Evolutionary conservation across 345 rosid species (phyloP), one percentile per base, ranked within the genome.

Genomic region (Linum tenue): DNA sequence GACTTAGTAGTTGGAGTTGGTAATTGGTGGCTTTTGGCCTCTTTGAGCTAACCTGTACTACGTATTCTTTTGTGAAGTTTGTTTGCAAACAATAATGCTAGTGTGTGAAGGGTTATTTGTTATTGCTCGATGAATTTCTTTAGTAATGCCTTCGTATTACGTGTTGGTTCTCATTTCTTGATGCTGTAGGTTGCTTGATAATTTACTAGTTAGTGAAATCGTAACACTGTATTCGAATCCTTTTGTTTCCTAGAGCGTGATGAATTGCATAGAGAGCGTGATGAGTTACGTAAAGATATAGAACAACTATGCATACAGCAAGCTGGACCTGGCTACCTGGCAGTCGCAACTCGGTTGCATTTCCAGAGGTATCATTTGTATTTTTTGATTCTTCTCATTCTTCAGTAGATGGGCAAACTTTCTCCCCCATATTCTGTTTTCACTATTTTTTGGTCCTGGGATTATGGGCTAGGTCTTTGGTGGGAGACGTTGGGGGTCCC

Each of bases 281-380:
- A 76, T 64, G 97, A 88, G 56, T 77, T 95, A 55, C 90, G 74
- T 64, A 95, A 91, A 82, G 99, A 95, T 76, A 91, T 94, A 39
- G 99, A 94, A 67, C 99, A 89, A 70, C 58, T 95, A 70, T 95
- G 99, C 59, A 86, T 91, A 83, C 99, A 95, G 80, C 96, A 91
- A 85, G 96, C 84, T 35, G 99, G 99, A 64, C 89, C 99, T 64
- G 76, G 95, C 73, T 87, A 87, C 73, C 96, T 95, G 69, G 87
- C 71, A 65, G 86, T 88, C 55, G 98, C 94, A 63, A 86, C 96
- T 48, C 81, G 89, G 67, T 83, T 92, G 96, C 97, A 95, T 85
- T 84, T 95, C 64, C 99, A 91, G 57, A 91, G 99, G 99, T 95
- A 70, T 67, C 59, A 22, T 8, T 57, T 37, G 4, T 22, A 12